Evolutionary conservation across 352 stramenopile species (phyloP), one percentile per base, ranked within the genome.

Genomic region (Phytophthora crassamura): DNA sequence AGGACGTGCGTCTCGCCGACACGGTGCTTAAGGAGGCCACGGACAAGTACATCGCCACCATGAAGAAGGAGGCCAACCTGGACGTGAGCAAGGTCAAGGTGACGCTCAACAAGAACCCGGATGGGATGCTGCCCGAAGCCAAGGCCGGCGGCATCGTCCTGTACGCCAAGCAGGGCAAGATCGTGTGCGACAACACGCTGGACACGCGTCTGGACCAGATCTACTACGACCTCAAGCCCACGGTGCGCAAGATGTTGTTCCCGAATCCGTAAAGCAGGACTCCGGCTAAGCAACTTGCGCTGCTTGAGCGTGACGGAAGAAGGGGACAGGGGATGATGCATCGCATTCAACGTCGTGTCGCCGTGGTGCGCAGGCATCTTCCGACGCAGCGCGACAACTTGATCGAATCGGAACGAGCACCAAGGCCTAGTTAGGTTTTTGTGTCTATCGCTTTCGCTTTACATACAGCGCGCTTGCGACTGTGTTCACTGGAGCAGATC

Each of bases 111-210:
- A 86, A 89, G 58, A 72, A 84, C 28, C 70, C 82, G 25, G 78
- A 88, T 10, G 94, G 93, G 67, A 92, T 97, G 75, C 76, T 98
- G 51, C 47, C 82, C 4, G 89, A 88, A 15, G 64, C 65, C 28
- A 94, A 91, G 69, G 81, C 87, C 11, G 91, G 91, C n/a, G 91
- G 91, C 40, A 38, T 98, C 36, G 75, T 93, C 42, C 67, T 97
- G 47, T 88, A 93, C 53, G 93, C 91, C 48, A 91, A 95, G 41
- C 83, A 97, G 71, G 94, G 94, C 78, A 98, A 97, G 75, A 98
- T 99, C 75, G 91, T 99, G 43, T 98, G 95, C 66, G 96, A 99
- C 82, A 99, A 99, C 77, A 99, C 96, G 55, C 90, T 99, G 72
- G 88, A 97, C 69, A 97, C 92, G 70, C 85, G 85, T 47, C 79